Conservation (phyloP, 352 stramenopile species). For the Phytophthora pistaciae region DNA sequence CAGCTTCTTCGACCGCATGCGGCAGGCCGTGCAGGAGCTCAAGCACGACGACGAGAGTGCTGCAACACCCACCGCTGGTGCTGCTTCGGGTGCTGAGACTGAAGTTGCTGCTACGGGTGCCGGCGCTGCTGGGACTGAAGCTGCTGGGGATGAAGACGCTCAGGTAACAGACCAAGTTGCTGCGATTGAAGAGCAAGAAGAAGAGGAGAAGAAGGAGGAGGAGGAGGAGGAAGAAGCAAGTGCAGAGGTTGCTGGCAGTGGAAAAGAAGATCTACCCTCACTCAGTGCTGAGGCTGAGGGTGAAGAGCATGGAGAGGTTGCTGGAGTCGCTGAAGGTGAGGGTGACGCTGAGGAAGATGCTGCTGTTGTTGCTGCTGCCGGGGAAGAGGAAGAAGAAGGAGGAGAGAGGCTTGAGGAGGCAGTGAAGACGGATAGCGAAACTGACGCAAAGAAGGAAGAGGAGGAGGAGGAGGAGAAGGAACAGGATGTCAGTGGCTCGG, state of each 20-base stretch:
- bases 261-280: background rate
- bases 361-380: background rate
- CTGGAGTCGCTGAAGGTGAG: background rate
- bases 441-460: background rate
- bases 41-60: background rate
- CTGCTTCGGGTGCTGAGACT: background rate
- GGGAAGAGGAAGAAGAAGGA: too few species aligned
- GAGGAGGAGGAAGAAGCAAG: background rate
- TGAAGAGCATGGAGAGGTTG: background rate
- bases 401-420: background rate
- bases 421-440: background rate
- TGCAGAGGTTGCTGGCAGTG: background rate
- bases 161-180: background rate
- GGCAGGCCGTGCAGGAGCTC: slow-evolving; percentile 7
- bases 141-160: background rate
- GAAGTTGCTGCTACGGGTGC: background rate
- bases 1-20: slow-evolving; percentile 16
- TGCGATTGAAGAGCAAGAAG: background rate
- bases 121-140: background rate
- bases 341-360: background rate
- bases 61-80: too few species aligned
- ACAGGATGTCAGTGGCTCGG: background rate
- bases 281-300: background rate
- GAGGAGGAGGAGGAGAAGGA: background rate
- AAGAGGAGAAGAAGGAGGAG: too few species aligned